Percentiles rank a stretch among this genome's conserved stretches.
phyloP scores from a whole-genome alignment of 2,329 filamentous ascomycete genomes.

The Cladophialophora exuberans region DNA sequence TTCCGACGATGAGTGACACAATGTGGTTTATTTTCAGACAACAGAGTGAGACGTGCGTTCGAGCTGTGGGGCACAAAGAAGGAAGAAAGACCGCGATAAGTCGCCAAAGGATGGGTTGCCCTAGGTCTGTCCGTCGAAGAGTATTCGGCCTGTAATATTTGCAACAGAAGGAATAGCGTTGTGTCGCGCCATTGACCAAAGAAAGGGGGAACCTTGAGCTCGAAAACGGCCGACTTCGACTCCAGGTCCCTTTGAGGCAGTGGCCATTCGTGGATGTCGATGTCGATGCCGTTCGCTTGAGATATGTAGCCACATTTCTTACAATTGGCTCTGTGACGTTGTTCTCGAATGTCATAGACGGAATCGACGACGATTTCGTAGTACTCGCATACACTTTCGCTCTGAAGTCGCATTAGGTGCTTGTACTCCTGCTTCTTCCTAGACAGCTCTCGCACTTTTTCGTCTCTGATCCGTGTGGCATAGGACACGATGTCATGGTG shows the following conservation, averaged over 20 bases:
- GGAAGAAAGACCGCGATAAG: not conserved
- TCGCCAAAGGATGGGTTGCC: not conserved
- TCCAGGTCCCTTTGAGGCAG: conserved; percentile 41
- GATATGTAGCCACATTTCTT: not conserved
- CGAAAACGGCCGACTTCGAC: conserved; percentile 56
- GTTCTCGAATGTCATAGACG: not conserved
- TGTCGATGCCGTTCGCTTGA: not conserved
- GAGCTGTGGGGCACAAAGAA: not conserved
- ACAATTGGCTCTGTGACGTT: not conserved
- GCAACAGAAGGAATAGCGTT: conserved; percentile 46
- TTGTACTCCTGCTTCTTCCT: conserved; percentile 37
- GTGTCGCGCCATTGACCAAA: conserved; percentile 56
- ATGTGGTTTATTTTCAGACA: conserved; percentile 18
- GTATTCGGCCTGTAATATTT: conserved; percentile 40
- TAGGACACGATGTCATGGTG: conserved; percentile 42
- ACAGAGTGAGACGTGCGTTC: not conserved
- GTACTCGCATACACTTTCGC: conserved; percentile 20
- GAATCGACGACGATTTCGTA: conserved; percentile 14
- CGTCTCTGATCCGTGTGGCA: conserved; percentile 37
- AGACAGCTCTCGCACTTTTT: conserved; percentile 42
- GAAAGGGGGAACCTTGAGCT: conserved; percentile 48
- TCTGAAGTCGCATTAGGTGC: conserved; percentile 31
- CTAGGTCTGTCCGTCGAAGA: conserved; percentile 13
- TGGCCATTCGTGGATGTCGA: conserved; percentile 57
- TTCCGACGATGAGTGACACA: conserved; percentile 24